A percentile compares a stretch with the other conserved stretches of the same genome.
Evolutionary conservation across 2,329 filamentous ascomycete species (phyloP).

Genomic region (Cucurbitaria berberidis): DNA sequence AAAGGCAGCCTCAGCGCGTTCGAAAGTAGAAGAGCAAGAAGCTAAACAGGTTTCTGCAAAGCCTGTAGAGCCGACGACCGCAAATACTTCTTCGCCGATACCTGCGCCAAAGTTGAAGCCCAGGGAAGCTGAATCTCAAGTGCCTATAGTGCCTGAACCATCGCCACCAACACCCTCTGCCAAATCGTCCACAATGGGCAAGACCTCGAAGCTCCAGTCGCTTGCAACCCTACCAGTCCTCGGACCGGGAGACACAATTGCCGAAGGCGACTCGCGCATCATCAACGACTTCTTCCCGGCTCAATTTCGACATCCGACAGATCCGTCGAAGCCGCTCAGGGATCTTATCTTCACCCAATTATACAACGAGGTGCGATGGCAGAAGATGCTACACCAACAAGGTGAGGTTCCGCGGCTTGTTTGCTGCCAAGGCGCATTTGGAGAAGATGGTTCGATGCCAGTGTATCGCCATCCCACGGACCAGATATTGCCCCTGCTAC

Average conservation of each 20-base stretch:
- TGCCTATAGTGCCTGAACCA: not conserved
- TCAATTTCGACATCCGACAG: conserved; percentile 29
- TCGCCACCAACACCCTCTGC: not conserved
- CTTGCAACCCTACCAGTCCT: conserved; percentile 49
- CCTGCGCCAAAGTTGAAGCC: not conserved
- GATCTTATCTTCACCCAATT: conserved; percentile 72
- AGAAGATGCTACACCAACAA: conserved; percentile 89
- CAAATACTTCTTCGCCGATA: not conserved
- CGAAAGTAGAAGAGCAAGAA: conserved; percentile 11
- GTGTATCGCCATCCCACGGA: conserved; percentile 96
- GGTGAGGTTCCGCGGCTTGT: conserved; percentile 91
- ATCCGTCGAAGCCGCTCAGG: conserved; percentile 52
- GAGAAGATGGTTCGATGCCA: conserved; percentile 74
- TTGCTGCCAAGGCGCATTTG: conserved; percentile 80
- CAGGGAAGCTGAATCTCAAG: not conserved
- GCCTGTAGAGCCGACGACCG: not conserved
- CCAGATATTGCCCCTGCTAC: conserved; percentile 76
- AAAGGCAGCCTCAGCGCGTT: conserved; percentile 11
- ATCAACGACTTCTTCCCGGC: conserved; percentile 71
- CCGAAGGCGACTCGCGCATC: conserved; percentile 81
- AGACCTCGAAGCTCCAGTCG: conserved; percentile 44
- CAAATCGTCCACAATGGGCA: conserved; percentile 14
- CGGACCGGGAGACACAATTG: conserved; percentile 64
- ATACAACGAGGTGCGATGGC: conserved; percentile 80
- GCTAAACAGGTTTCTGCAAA: conserved; percentile 5